Conservation (phyloP, 305 asterid species). For the Rubia occidens region DNA sequence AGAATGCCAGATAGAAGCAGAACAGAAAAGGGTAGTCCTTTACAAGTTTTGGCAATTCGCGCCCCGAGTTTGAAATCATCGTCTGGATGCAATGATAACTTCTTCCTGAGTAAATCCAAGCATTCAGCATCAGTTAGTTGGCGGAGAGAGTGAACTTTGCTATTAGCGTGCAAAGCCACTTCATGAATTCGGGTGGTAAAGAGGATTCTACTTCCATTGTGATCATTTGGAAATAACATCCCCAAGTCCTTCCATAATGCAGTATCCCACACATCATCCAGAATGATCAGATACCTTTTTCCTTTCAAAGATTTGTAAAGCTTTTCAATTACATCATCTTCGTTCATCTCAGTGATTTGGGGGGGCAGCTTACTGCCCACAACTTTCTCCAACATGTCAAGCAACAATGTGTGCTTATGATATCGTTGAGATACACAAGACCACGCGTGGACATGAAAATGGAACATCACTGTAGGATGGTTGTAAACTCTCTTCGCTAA, state of each 20-base stretch:
- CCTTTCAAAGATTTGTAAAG: conserved; percentile 8
- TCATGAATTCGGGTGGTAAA: conserved; percentile 3
- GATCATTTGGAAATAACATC: conserved; percentile 2
- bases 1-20: not conserved
- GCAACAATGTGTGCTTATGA: not conserved
- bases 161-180: conserved; percentile 8
- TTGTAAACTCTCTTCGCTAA: conserved; percentile 6
- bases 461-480: not conserved
- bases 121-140: not conserved
- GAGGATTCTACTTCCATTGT: conserved; percentile 6
- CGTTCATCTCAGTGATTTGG: not conserved
- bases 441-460: conserved; percentile 4
- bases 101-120: conserved; percentile 1
- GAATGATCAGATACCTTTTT: conserved; percentile 3
- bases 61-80: not conserved
- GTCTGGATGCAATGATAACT: not conserved
- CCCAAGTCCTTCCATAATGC: conserved; percentile 7
- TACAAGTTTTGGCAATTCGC: conserved; percentile 1
- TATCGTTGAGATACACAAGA: conserved; percentile 10
- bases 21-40: not conserved
- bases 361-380: not conserved
- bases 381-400: not conserved
- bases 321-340: conserved; percentile 3
- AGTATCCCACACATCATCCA: conserved; percentile 10
- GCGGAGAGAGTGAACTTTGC: not conserved